A percentile compares a stretch with the other conserved stretches of the same genome.
Evolutionary conservation across 768 basidiomycete genomes (phyloP).

Genomic region (Trametes sanguinea): DNA sequence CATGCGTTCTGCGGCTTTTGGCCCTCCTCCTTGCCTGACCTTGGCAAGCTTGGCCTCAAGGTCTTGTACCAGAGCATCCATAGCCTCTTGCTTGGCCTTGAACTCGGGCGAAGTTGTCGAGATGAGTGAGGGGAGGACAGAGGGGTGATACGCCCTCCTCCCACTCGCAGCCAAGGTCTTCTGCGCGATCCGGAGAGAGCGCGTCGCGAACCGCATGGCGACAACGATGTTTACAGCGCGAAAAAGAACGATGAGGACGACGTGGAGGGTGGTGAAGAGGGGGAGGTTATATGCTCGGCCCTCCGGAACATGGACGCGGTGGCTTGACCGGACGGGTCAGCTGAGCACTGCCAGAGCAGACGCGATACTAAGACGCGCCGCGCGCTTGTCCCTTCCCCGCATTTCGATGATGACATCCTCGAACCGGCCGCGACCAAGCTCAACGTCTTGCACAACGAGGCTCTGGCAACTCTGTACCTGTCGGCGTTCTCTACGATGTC

Average conservation of each 20-base stretch:
- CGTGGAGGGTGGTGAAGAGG: neutral
- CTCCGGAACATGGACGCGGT: slow-evolving; percentile 20
- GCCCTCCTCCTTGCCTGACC: slow-evolving; percentile 71
- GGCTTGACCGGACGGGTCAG: slow-evolving; percentile 14
- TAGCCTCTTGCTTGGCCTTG: slow-evolving; percentile 59
- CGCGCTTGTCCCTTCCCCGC: slow-evolving; percentile 8
- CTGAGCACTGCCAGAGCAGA: slow-evolving; percentile 8
- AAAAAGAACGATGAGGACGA: neutral
- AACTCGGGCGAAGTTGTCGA: slow-evolving; percentile 76
- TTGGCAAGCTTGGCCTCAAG: slow-evolving; percentile 59
- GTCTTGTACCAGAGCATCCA: slow-evolving; percentile 70
- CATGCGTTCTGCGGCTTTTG: slow-evolving; percentile 75
- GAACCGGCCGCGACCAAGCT: too few relatives aligned
- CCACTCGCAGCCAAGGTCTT: slow-evolving; percentile 4
- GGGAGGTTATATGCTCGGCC: neutral
- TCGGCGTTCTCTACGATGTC: too few relatives aligned
- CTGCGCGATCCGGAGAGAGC: slow-evolving; percentile 9
- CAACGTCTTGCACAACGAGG: too few relatives aligned
- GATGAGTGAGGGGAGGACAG: slow-evolving; percentile 70
- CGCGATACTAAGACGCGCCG: neutral
- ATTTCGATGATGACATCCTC: neutral
- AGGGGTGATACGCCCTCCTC: slow-evolving; percentile 57
- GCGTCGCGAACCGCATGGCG: slow-evolving; percentile 15
- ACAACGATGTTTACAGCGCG: too few relatives aligned
- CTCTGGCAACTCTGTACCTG: too few relatives aligned